phyloP scores from a whole-genome alignment of 2,329 filamentous ascomycete genomes.

The Sphaceloma murrayae region DNA sequence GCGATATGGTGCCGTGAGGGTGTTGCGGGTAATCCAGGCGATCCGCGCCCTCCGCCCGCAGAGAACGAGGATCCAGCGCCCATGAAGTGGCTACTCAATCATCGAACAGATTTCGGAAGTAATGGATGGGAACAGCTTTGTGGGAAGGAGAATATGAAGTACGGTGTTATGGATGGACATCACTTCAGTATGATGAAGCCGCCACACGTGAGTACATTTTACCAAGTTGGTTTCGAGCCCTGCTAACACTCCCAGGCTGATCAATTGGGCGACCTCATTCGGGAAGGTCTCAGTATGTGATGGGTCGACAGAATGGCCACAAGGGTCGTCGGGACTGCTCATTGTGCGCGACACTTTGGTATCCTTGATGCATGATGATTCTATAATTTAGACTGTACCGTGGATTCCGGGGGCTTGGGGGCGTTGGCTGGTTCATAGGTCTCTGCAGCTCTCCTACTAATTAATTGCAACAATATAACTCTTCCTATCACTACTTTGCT shows the following conservation, averaged over 20 bases:
- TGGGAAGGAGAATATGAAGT: slow-evolving; percentile 51
- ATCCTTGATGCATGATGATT: neutral
- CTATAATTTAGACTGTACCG: too few species aligned
- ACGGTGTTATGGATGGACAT: slow-evolving; percentile 59
- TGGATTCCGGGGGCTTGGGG: too few species aligned
- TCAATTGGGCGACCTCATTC: slow-evolving; percentile 35
- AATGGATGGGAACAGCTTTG: slow-evolving; percentile 62
- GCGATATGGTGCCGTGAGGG: slow-evolving; percentile 66
- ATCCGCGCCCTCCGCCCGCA: slow-evolving; percentile 57
- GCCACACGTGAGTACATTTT: slow-evolving; percentile 26
- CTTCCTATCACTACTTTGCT: too few species aligned
- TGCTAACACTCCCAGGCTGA: slow-evolving; percentile 19
- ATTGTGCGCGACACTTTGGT: neutral
- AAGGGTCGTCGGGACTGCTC: neutral
- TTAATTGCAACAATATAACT: too few species aligned
- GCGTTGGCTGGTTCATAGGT: too few species aligned
- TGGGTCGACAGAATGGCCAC: neutral
- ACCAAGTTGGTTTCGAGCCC: too few species aligned
- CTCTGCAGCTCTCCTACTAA: too few species aligned
- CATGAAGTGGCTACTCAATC: slow-evolving; percentile 60
- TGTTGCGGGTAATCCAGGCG: slow-evolving; percentile 56
- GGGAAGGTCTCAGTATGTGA: slow-evolving; percentile 30
- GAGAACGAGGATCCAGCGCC: slow-evolving; percentile 44
- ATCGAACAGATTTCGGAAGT: slow-evolving; percentile 60
- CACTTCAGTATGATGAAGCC: slow-evolving; percentile 72